Evolutionary conservation across 225 moss, liverwort and hornwort species (phyloP), one percentile per base, ranked within the genome.

Genomic region (Straminergon stramineum): DNA sequence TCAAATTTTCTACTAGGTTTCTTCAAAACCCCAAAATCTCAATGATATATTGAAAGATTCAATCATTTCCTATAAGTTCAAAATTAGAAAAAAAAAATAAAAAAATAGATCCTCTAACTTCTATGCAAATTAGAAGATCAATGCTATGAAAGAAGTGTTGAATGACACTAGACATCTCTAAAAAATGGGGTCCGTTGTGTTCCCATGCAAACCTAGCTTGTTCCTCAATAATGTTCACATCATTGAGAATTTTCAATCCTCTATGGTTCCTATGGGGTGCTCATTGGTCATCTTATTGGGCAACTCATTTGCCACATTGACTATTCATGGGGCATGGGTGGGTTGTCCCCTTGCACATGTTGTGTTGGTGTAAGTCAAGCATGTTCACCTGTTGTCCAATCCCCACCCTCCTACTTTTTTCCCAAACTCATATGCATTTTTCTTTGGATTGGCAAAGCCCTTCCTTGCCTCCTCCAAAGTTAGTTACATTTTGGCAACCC

Each of bases 311-410:
- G 24, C 8, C 8, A 41, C 2, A 24, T 70, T 41, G 41, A 70
- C 2, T 39, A 41, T 70, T 39, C 14, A 41, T 70, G 4, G n/a
- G 10, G 4, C 7, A n/a, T 69, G 4, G 13, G n/a, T 69, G 13
- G n/a, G 1, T 13, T n/a, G 6, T 22, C 7, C 7, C 13, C 41
- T 71, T 71, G 15, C 1, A 70, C 8, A 41, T 15, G 15, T n/a
- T 37, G 21, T 70, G 8, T 5, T 70, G 3, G 8, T 2, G 0
- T 0, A 1, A 2, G 2, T 0, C 0, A 1, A 4, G 2, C 11
- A 6, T 35, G 2, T n/a, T 22, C 22, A n/a, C 4, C 5, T 0
- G 0, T 13, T n/a, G 7, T 39, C 23, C 1, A 13, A 39, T 37
- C 0, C 1, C n/a, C 13, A 69, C 13, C 69, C 15, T 12, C 6